Conservation (phyloP, 2,329 filamentous ascomycete species). For the Aspergillus jensenii region DNA sequence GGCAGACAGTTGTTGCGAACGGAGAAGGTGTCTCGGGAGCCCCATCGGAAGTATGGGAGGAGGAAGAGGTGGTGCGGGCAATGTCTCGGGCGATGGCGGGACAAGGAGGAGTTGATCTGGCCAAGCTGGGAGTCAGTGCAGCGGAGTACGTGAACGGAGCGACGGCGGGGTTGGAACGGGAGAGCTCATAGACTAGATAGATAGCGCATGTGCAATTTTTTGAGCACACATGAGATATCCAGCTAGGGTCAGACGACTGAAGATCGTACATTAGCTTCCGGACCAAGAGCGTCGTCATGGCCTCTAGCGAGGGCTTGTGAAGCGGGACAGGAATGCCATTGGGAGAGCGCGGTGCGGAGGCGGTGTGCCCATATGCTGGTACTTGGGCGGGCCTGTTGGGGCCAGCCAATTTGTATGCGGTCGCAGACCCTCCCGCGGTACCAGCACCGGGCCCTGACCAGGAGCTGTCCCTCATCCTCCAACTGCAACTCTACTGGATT, state of each 20-base stretch:
- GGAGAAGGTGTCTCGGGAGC: conserved; percentile 53
- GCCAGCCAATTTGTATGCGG: background rate
- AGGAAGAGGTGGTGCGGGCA: conserved; percentile 60
- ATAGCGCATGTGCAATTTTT: background rate
- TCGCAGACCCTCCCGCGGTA: background rate
- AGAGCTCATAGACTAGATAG: background rate
- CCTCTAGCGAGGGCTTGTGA: conserved; percentile 12
- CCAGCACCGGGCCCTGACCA: background rate
- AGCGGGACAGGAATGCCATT: conserved; percentile 1
- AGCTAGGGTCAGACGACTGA: background rate
- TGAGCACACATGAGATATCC: background rate
- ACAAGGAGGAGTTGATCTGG: conserved; percentile 44
- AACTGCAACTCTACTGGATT: background rate
- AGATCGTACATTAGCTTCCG: background rate
- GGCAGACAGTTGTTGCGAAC: conserved; percentile 54
- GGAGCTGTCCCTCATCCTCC: background rate
- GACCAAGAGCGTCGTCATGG: background rate
- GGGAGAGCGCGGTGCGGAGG: background rate
- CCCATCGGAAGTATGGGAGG: conserved; percentile 62
- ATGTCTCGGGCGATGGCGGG: conserved; percentile 79
- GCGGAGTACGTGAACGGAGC: conserved; percentile 45
- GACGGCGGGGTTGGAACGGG: conserved; percentile 39
- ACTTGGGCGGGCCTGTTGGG: background rate
- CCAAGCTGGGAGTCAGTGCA: conserved; percentile 42
- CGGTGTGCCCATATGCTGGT: background rate